Base-by-base conservation (phyloP, 495 filamentous ascomycete species). In the Annulohypoxylon stygium region DNA sequence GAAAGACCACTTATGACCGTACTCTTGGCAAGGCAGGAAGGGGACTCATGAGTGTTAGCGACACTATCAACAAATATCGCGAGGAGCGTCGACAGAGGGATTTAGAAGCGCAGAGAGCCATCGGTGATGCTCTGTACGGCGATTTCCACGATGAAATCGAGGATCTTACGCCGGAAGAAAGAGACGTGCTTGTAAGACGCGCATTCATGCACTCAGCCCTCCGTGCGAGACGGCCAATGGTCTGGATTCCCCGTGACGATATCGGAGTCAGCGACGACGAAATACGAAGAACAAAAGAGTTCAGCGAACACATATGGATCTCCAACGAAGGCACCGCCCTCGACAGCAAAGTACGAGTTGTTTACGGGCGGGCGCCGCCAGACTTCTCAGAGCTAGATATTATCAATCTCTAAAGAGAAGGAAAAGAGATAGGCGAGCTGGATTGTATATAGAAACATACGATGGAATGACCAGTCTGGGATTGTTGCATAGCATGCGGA, bases 241-340 rank as follows among this genome's bases (percentile, higher is more conserved):
- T 98, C 51, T 98, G 96, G 96, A 95, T 99, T 51, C 96, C 96
- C 8, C 88, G 93, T 41, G 96, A 99, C 78, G 92, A 96, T 73
- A 77, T 98, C 3, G 96, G 96, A 1, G 88, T 99, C 36, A 93
- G 91, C 66, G 94, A 97, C 75, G 97, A 99, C 73, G 96, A 98
- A 80, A 88, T 99, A 18, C 86, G 82, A 75, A 83, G 93, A 50
- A 97, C 94, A 14, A 85, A 89, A 67, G 86, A 87, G 69, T 93
- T 93, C 75, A 93, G 90, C 70, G 87, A 90, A 74, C 89, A 93
- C 75, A 90, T 99, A 61, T 98, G 95, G 93, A 93, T 98, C 76
- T 95, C 91, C 75, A 99, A 98, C 81, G 91, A 96, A 80, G 93
- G 93, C 67, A 92, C 94, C 41, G 93, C 92, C 20, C 83, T 98